Base-by-base conservation (phyloP, 768 basidiomycete genomes). In the Lactarius hengduanensis region DNA sequence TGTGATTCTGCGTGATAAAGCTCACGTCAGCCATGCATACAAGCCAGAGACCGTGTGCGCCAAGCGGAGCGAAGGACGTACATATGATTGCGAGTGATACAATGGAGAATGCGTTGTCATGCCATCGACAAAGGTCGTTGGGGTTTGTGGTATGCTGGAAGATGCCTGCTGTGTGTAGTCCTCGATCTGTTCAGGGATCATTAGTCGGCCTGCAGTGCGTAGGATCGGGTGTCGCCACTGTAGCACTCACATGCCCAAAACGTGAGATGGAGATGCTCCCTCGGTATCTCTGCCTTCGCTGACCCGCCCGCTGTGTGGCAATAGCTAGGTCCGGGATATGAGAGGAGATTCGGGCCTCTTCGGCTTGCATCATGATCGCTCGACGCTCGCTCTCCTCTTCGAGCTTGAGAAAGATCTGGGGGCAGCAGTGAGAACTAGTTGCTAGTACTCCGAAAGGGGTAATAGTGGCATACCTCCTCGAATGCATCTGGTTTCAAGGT, bases 251-350 rank as follows among this genome's bases (percentile, higher is more conserved):
- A 80, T 86, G 82, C 32, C 87, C 86, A 69, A 87, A 84, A 20
- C 84, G 79, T 62, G 84, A 84, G 53, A 88, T 79, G 0, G 85
- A 86, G 43, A 88, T 79, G 61, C 83, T 85, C 20, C 81, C 82
- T 57, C 81, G 78, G 54, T 78, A 76, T 47, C 75, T 74, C 59
- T 78, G 70, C 72, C 70, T 71, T 76, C 32, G 69, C 28, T 32
- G 47, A 20, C 45, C 18, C 28, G 67, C 43, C 40, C 60, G 43
- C 65, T 50, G 60, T 30, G 58, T 55, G 62, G 62, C 18, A 66
- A 54, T 26, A 58, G 62, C 43, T 50, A 69, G 13, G 53, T 64
- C 58, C 43, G 69, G 59, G 57, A 32, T 56, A 45, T 57, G n/a
- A 32, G 54, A 54, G 30, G 60, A 45, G 57, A 47, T 57, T 15